A percentile compares a stretch with the other conserved stretches of the same genome.
These are phyloP conservation scores for Barnettozyma hawaiiensis DNA, from an alignment of 1,139 yeast species.

Conservation along the genomic window DNA sequence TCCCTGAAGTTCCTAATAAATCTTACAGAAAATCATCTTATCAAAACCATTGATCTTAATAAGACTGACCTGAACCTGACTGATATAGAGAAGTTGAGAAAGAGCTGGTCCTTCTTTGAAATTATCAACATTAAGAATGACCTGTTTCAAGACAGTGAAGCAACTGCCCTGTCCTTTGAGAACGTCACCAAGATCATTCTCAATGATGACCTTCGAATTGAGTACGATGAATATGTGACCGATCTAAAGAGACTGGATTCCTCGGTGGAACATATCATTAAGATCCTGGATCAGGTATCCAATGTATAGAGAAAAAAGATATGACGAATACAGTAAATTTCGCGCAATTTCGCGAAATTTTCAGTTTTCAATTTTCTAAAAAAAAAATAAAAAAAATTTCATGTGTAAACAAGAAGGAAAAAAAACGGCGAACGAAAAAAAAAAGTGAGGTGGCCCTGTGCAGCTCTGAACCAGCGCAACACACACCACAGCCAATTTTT, in stretches of 20 bases:
- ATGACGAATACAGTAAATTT: not conserved
- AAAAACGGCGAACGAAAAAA: slow-evolving; percentile 4
- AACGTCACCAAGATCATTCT: slow-evolving; percentile 29
- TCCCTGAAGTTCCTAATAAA: slow-evolving; percentile 45
- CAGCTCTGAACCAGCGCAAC: slow-evolving; percentile 3
- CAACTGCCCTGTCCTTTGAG: slow-evolving; percentile 14
- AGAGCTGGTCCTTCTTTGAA: slow-evolving; percentile 53
- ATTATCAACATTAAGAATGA: slow-evolving; percentile 29
- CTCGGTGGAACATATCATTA: slow-evolving; percentile 2
- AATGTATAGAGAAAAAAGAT: not conserved
- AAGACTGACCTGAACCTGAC: slow-evolving; percentile 27
- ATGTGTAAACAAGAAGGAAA: not conserved
- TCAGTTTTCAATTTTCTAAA: no score
- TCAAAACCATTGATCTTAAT: slow-evolving; percentile 33
- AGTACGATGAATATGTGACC: slow-evolving; percentile 37
- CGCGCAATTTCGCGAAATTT: slow-evolving; percentile 4
- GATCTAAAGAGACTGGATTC: slow-evolving; percentile 2
- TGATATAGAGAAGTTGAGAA: slow-evolving; percentile 42
- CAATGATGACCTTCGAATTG: slow-evolving; percentile 36
- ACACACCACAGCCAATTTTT: not conserved
- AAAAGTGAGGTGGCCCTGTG: not conserved
- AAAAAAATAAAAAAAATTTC: no score
- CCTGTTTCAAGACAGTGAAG: slow-evolving; percentile 23
- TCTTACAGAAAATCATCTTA: slow-evolving; percentile 51
- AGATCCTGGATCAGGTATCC: slow-evolving; percentile 5